These are phyloP conservation scores for Alternaria triticina DNA, from an alignment of 2,329 filamentous ascomycete genomes.

Conservation along the genomic window DNA sequence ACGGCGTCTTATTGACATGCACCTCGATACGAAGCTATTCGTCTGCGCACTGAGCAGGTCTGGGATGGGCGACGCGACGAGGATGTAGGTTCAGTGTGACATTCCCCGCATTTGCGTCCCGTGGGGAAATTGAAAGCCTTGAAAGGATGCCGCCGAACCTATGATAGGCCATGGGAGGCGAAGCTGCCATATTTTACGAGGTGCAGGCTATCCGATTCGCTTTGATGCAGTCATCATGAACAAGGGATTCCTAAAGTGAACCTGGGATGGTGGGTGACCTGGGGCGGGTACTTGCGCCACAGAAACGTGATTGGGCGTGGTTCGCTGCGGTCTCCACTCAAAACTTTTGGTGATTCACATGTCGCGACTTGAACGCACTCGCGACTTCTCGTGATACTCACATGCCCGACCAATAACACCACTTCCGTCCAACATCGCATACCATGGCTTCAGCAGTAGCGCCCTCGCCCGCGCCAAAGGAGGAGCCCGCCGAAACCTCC, in stretches of 20 bases:
- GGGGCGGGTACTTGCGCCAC: not conserved
- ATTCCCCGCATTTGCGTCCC: slow-evolving; percentile 3
- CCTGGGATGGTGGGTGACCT: not conserved
- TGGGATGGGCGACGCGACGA: slow-evolving; percentile 2
- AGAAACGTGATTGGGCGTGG: not conserved
- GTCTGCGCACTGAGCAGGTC: not conserved
- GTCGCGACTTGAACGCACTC: slow-evolving; percentile 9
- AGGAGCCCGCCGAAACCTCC: slow-evolving; percentile 17
- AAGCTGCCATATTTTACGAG: not conserved
- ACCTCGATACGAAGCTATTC: not conserved
- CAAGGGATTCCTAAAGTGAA: not conserved
- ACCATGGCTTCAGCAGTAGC: slow-evolving; percentile 33
- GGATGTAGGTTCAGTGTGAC: not conserved
- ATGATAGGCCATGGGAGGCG: not conserved
- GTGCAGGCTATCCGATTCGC: not conserved
- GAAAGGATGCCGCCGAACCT: not conserved
- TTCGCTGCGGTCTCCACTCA: slow-evolving; percentile 4
- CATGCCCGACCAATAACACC: slow-evolving; percentile 32
- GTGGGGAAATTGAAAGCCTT: not conserved
- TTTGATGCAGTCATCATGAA: not conserved
- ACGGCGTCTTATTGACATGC: not conserved
- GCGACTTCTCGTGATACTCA: slow-evolving; percentile 2
- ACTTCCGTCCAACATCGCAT: slow-evolving; percentile 1
- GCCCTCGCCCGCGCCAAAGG: slow-evolving; percentile 25
- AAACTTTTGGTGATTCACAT: slow-evolving; percentile 8